phyloP scores from a whole-genome alignment of 2,329 filamentous ascomycete species.

The Phoma sp. region DNA sequence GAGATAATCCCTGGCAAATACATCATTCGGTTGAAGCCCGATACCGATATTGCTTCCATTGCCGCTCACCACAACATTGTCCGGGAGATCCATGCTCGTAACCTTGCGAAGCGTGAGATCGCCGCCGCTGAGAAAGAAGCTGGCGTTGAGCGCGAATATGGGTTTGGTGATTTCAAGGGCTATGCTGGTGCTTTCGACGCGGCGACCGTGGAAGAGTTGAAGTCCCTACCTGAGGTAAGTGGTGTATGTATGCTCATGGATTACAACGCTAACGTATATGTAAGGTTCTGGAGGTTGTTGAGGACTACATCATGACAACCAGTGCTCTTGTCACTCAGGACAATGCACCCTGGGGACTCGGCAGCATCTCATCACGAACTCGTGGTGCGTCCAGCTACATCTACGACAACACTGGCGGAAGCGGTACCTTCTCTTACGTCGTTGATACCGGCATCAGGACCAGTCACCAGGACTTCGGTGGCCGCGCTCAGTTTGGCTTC shows the following conservation, averaged over 20 bases:
- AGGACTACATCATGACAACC: constrained; percentile 18
- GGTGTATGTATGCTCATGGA: too few relatives aligned
- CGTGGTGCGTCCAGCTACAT: constrained; percentile 25
- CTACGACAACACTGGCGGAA: constrained; percentile 26
- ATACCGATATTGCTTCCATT: constrained; percentile 24
- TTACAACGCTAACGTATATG: too few relatives aligned
- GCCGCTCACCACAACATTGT: constrained; percentile 45
- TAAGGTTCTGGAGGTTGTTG: constrained; percentile 38
- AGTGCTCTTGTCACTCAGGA: constrained; percentile 22
- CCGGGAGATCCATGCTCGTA: constrained; percentile 47
- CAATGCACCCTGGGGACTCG: constrained; percentile 32
- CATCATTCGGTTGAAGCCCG: constrained; percentile 33
- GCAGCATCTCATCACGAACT: constrained; percentile 26
- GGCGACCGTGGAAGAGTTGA: constrained; percentile 53
- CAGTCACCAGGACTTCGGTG: constrained; percentile 53
- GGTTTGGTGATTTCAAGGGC: constrained; percentile 54
- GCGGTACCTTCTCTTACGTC: constrained; percentile 61
- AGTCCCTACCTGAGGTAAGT: constrained; percentile 26
- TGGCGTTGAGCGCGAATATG: constrained; percentile 48
- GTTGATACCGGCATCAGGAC: constrained; percentile 67
- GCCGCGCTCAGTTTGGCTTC: constrained; percentile 27
- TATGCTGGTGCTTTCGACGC: constrained; percentile 58
- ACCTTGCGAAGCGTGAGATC: constrained; percentile 48
- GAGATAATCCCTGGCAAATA: constrained; percentile 30
- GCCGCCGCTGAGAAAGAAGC: constrained; percentile 50